Base-by-base conservation (phyloP, 306 rosid genomes). In the Notholithocarpus densiflorus region DNA sequence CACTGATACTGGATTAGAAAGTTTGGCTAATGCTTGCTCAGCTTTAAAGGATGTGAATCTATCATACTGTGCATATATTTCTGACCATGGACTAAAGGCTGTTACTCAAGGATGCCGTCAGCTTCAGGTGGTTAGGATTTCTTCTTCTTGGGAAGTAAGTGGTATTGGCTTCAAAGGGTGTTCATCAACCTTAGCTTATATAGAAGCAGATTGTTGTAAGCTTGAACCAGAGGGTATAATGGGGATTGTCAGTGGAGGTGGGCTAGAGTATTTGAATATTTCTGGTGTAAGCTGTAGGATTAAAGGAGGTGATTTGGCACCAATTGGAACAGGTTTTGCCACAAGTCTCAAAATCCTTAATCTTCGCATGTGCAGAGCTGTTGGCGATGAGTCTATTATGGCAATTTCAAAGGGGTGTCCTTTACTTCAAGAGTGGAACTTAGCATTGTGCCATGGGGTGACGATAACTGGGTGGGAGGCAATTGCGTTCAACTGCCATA, bases 401-500 rank as follows among this genome's bases (percentile, higher is more conserved):
- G 86, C 84, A 56, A 85, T 90, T 72, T 81, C 91, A 74, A 80
- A 80, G 77, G 86, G 92, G 62, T 89, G 91, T 76, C 83, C 85
- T 1, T 78, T 85, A 10, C 90, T 89, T 54, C 79, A 87, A 77
- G 91, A 90, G 51, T 90, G 95, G 92, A 90, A 88, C 87, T 84
- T 90, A 55, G 95, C 91, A 9, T 75, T 88, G 24, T 87, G 95
- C 61, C 88, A 87, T 34, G 89, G 79, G 74, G 87, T 88, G 64
- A 76, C 73, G 60, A 70, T 80, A 73, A 48, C 68, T 10, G 91
- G 92, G 64, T 91, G 93, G 96, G 82, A 68, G 31, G 87, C 93
- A 4, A 85, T 87, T 4, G 91, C 91, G 54, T 48, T 61, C 31
- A 64, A 87, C 80, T 89, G 90, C 60, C 60, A 65, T 24, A 89